These are phyloP conservation scores for Colletotrichum destructivum DNA, from an alignment of 2,329 filamentous ascomycete species.

Conservation along the genomic window DNA sequence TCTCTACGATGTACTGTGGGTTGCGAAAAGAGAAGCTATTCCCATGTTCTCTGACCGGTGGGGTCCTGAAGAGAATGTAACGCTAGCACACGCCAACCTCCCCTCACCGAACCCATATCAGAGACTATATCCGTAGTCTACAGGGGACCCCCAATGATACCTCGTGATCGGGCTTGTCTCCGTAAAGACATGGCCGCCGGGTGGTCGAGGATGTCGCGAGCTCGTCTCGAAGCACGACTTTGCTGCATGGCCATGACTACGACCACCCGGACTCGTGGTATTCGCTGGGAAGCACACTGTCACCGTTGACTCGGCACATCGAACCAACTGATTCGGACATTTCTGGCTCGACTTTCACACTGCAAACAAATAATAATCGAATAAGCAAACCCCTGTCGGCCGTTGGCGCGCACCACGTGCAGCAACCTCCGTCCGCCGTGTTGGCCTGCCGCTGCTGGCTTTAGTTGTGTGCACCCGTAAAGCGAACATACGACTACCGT, in stretches of 20 bases:
- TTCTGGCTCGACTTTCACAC: neutral
- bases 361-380: neutral
- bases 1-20: neutral
- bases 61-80: conserved; percentile 29
- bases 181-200: conserved; percentile 19
- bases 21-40: conserved; percentile 37
- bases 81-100: conserved; percentile 11
- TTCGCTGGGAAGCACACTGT: neutral
- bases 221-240: conserved; percentile 3
- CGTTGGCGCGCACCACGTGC: conserved; percentile 18
- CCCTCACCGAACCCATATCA: conserved; percentile 36
- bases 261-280: neutral
- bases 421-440: conserved; percentile 16
- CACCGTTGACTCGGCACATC: conserved; percentile 1
- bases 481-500: conserved; percentile 4
- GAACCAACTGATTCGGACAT: conserved; percentile 1
- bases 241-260: conserved; percentile 25
- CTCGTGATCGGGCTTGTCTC: conserved; percentile 19
- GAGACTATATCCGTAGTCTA: neutral
- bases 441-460: neutral
- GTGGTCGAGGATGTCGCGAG: conserved; percentile 9
- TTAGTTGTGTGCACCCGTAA: neutral
- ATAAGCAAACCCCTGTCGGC: conserved; percentile 21
- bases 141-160: conserved; percentile 13
- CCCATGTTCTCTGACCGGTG: conserved; percentile 18